These are phyloP conservation scores for Microbotryum saponariae DNA, from an alignment of 1,284 basidiomycete genomes.

Conservation along the genomic window DNA sequence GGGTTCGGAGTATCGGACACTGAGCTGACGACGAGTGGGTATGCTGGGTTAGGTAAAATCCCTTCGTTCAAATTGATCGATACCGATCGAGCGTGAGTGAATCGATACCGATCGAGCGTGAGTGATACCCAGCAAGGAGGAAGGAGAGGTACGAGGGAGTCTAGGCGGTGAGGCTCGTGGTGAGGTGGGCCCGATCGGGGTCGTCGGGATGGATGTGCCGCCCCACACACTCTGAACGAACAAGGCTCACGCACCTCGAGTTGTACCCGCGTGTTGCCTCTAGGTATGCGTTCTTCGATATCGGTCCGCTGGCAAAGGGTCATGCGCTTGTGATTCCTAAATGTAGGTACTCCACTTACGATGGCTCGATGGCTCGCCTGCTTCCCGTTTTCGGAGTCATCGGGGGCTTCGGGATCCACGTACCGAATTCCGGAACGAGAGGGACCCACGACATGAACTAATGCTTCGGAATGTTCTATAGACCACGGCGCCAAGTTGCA, in stretches of 20 bases:
- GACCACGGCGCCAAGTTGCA: conserved; percentile 43
- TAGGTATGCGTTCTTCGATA: conserved; percentile 39
- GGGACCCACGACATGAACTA: too few relatives aligned
- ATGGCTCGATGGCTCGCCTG: too few relatives aligned
- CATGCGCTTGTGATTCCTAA: conserved; percentile 46
- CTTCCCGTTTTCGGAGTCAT: too few relatives aligned
- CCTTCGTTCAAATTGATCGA: conserved; percentile 44
- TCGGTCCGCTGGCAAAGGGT: conserved; percentile 42
- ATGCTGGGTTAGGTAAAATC: conserved; percentile 31
- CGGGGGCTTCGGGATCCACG: too few relatives aligned
- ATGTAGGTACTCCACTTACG: conserved; percentile 7
- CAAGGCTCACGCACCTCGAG: too few relatives aligned
- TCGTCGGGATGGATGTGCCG: too few relatives aligned
- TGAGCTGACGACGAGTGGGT: background rate
- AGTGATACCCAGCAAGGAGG: background rate
- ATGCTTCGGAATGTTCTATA: background rate
- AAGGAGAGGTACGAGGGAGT: too few relatives aligned
- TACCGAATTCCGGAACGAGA: too few relatives aligned
- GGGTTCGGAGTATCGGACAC: conserved; percentile 24
- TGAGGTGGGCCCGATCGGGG: too few relatives aligned
- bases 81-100: conserved; percentile 38
- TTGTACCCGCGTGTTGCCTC: too few relatives aligned
- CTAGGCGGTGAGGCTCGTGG: too few relatives aligned
- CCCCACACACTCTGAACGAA: too few relatives aligned
- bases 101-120: conserved; percentile 42